Conservation (phyloP, 331 rosid species). For the Spiraea crenata region DNA sequence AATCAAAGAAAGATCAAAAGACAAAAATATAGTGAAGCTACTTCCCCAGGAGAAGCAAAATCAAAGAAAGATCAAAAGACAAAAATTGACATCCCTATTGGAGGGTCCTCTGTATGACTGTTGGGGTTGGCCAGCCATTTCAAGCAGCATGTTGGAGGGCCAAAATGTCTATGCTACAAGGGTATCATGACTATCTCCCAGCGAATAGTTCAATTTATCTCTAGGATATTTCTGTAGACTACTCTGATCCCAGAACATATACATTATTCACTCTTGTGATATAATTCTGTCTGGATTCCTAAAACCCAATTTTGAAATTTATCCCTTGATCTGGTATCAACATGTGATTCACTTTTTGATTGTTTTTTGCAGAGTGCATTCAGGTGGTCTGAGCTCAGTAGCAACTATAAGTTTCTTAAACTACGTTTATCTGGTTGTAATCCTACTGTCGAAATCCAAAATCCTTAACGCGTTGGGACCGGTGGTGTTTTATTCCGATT, state of each 20-base stretch:
- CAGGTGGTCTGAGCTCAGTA: too few relatives aligned
- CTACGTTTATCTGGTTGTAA: too few relatives aligned
- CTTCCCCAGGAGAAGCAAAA: conserved; percentile 24
- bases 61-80: conserved; percentile 40
- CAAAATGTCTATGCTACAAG: not conserved
- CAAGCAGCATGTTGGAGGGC: not conserved
- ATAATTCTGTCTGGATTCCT: not conserved
- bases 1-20: conserved; percentile 42
- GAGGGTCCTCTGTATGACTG: not conserved
- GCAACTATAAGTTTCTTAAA: too few relatives aligned
- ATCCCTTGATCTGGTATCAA: too few relatives aligned
- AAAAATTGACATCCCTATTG: conserved; percentile 24
- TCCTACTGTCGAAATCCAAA: too few relatives aligned
- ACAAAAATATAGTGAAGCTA: conserved; percentile 26
- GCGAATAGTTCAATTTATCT: not conserved
- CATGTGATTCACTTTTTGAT: too few relatives aligned
- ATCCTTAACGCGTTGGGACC: too few relatives aligned
- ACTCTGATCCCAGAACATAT: too few relatives aligned
- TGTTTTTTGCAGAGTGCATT: too few relatives aligned
- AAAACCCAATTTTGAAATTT: too few relatives aligned
- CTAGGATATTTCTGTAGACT: not conserved
- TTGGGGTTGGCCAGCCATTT: not conserved
- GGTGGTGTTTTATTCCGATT: too few relatives aligned
- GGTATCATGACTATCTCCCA: not conserved
- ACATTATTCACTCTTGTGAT: not conserved